Evolutionary conservation across 495 filamentous ascomycete genomes (phyloP), one percentile per base, ranked within the genome.

Genomic region (Tuber aestivum): DNA sequence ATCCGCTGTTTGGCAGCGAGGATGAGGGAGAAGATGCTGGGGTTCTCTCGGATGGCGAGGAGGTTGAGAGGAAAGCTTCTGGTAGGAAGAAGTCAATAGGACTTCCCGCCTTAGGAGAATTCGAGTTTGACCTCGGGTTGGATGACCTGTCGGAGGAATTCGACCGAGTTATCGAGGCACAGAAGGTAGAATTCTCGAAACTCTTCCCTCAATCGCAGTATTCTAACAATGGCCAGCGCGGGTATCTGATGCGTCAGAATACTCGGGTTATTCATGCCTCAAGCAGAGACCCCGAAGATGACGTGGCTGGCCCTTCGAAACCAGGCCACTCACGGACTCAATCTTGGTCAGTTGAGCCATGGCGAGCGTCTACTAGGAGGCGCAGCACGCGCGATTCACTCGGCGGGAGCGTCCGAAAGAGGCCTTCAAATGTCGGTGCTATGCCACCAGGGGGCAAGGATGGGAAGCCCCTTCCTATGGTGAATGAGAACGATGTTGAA

Each of bases 211-310:
- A 74, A 76, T 74, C 77, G 72, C 71, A 61, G 77, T 77, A 40
- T 78, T 80, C 92, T 94, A 90, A 94, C 86, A 81, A 84, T 71
- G 85, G 86, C 90, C 91, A 99, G 95, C 93, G 95, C 86, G 95
- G 95, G 35, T 99, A 99, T 81, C 88, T 99, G 42, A 98, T 97
- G 95, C 90, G 95, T 79, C 95, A 99, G 78, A 99, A 98, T 84
- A 98, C 95, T 27, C 97, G 97, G 82, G 89, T 99, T 68, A 93
- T 99, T 72, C 92, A 97, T 75, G 95, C 96, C 0, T 90, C 88
- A 75, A 97, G 90, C 83, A 90, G 86, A 77, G 77, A 84, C 40
- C 83, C 86, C 0, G 89, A 91, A 74, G 86, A 86, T 78, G 87
- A 87, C 27, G 85, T 86, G 1, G 85, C 87, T 68, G 92, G 48